Percentiles rank a stretch among this genome's conserved stretches.
These are phyloP conservation scores for Fusarium sp. DNA, from an alignment of 2,329 filamentous ascomycete genomes.

Conservation along the genomic window DNA sequence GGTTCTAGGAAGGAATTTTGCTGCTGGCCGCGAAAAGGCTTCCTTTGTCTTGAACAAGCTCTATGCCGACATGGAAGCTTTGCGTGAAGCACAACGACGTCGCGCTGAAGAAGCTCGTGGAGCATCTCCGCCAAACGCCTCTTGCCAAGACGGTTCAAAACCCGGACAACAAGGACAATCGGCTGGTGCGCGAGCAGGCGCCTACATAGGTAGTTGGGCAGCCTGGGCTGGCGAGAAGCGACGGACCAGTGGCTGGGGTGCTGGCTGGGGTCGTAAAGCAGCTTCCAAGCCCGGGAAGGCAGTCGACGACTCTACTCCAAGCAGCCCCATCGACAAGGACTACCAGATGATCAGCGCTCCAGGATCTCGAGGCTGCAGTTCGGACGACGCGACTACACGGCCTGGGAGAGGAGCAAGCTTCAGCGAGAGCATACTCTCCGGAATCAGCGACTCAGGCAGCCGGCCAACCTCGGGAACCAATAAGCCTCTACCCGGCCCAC, in stretches of 20 bases:
- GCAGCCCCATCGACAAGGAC: slow-evolving; percentile 55
- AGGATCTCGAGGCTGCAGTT: slow-evolving; percentile 47
- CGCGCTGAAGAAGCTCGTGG: slow-evolving; percentile 57
- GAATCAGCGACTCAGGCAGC: slow-evolving; percentile 50
- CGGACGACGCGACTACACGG: slow-evolving; percentile 49
- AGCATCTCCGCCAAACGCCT: slow-evolving; percentile 20
- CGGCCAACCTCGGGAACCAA: slow-evolving; percentile 39
- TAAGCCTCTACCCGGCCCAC: slow-evolving; percentile 26
- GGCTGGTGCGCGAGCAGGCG: slow-evolving; percentile 68
- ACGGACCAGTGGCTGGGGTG: slow-evolving; percentile 65
- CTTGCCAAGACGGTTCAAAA: slow-evolving; percentile 54
- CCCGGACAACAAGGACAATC: slow-evolving; percentile 62
- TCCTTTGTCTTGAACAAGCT: slow-evolving; percentile 88
- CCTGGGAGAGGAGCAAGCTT: slow-evolving; percentile 59
- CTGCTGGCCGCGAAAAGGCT: slow-evolving; percentile 88
- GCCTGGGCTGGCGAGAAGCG: slow-evolving; percentile 82
- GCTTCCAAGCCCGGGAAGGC: slow-evolving; percentile 51
- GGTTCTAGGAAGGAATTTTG: slow-evolving; percentile 88
- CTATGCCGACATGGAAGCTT: slow-evolving; percentile 87
- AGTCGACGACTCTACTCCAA: slow-evolving; percentile 51
- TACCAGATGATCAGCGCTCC: slow-evolving; percentile 55
- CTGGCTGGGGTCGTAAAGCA: slow-evolving; percentile 56
- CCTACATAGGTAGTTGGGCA: slow-evolving; percentile 78
- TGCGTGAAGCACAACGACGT: slow-evolving; percentile 61
- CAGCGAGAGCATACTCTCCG: slow-evolving; percentile 61